Conservation (phyloP, 495 filamentous ascomycete species). For the Aspergillus panamensis region DNA sequence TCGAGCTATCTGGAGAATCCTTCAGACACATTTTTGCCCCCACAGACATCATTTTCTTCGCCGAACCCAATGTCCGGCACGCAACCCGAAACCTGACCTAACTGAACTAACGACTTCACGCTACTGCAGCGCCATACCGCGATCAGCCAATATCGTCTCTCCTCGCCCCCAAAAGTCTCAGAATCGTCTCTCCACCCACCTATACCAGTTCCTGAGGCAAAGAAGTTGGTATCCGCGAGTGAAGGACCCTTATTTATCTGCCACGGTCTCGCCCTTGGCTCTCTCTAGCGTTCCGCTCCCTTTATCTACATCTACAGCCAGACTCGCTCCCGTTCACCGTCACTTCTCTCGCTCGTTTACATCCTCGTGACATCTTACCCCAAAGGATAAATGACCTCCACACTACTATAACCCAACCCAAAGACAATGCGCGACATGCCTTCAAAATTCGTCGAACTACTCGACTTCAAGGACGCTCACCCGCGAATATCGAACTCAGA, state of each 20-base stretch:
- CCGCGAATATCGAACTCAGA: conserved; percentile 40
- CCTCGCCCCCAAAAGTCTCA: background rate
- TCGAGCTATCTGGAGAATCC: background rate
- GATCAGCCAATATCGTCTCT: conserved; percentile 11
- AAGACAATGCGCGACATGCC: conserved; percentile 41
- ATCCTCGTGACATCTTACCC: background rate
- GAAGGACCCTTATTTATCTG: background rate
- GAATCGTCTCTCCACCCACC: background rate
- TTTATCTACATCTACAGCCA: background rate
- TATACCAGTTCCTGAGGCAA: conserved; percentile 1
- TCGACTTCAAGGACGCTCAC: conserved; percentile 37
- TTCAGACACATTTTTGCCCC: conserved; percentile 1
- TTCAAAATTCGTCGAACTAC: conserved; percentile 48
- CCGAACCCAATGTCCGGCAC: conserved; percentile 4
- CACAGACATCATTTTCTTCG: conserved; percentile 10
- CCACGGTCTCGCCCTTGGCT: background rate
- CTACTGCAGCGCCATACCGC: conserved; percentile 15
- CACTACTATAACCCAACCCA: background rate
- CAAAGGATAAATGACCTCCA: background rate
- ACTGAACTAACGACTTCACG: background rate
- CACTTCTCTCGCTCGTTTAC: background rate
- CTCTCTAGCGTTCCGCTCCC: background rate
- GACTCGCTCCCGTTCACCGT: background rate
- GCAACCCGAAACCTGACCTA: conserved; percentile 6
- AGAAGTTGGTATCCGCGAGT: background rate